A percentile compares a stretch with the other conserved stretches of the same genome.
Evolutionary conservation across 768 basidiomycete genomes (phyloP).

Genomic region (Mycena sanguinolenta): DNA sequence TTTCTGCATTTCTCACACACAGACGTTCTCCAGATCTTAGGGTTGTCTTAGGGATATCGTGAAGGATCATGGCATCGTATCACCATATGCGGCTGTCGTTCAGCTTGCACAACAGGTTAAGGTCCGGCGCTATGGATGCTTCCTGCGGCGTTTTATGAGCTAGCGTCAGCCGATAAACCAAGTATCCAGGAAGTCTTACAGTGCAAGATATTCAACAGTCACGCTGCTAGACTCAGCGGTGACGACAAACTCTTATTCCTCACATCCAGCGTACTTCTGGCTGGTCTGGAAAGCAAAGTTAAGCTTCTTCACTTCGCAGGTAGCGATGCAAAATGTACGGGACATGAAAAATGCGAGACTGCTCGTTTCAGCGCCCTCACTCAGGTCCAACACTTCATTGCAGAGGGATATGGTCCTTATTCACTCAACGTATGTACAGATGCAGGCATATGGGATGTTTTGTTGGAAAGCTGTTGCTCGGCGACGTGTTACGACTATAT

Average conservation of each 20-base stretch:
- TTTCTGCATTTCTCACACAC: constrained; percentile 6
- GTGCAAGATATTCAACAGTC: too few relatives aligned
- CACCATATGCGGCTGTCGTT: not conserved
- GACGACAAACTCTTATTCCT: constrained; percentile 10
- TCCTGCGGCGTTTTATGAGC: constrained; percentile 6
- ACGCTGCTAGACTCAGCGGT: too few relatives aligned
- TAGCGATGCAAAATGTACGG: not conserved
- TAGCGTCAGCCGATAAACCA: not conserved
- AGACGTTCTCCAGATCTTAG: too few relatives aligned
- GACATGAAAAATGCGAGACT: not conserved
- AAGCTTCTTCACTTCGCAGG: not conserved
- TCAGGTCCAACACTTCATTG: not conserved
- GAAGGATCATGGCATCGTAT: not conserved
- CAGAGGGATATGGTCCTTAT: too few relatives aligned
- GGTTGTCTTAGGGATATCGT: not conserved
- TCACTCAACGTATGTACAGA: not conserved
- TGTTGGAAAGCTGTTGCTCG: not conserved
- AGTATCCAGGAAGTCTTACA: not conserved
- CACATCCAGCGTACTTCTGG: not conserved
- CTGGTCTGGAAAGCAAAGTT: not conserved
- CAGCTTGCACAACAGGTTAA: constrained; percentile 25
- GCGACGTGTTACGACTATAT: not conserved
- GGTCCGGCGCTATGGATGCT: constrained; percentile 32
- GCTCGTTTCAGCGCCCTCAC: constrained; percentile 2
- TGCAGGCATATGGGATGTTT: not conserved